phyloP scores from a whole-genome alignment of 306 rosid genomes.

The Lathyrus aphaca region DNA sequence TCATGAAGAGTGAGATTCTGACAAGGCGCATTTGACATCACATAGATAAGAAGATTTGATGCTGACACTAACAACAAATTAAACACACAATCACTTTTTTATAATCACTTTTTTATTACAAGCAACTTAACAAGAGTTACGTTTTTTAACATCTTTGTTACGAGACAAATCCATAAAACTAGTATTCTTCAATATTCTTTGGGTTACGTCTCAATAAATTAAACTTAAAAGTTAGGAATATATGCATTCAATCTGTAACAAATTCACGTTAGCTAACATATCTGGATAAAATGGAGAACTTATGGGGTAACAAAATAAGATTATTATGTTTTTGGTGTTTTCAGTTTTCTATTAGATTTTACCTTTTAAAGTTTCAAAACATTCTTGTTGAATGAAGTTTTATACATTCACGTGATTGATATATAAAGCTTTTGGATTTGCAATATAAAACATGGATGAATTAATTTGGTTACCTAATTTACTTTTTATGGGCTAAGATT shows the following conservation, averaged over 20 bases:
- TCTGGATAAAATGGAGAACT: not conserved
- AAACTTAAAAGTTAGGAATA: not conserved
- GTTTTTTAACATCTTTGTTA: slow-evolving; percentile 14
- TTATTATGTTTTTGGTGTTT: not conserved
- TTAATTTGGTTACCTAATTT: too few species aligned
- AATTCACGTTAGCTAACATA: not conserved
- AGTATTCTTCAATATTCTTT: not conserved
- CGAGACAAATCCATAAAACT: slow-evolving; percentile 2
- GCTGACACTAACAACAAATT: not conserved
- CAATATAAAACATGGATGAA: too few species aligned
- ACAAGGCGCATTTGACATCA: slow-evolving; percentile 58
- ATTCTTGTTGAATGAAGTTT: too few species aligned
- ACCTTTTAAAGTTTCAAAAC: not conserved
- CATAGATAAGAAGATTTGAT: slow-evolving; percentile 24
- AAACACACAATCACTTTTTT: too few species aligned
- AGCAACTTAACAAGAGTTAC: not conserved
- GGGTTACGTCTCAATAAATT: not conserved
- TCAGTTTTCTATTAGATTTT: not conserved
- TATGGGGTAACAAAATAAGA: not conserved
- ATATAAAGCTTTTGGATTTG: too few species aligned
- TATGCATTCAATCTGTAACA: not conserved
- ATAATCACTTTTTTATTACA: not conserved
- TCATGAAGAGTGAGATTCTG: slow-evolving; percentile 54
- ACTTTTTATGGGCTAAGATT: too few species aligned
- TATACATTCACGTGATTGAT: too few species aligned